Evolutionary conservation across 208 protist species (phyloP).

Genomic region (Acanthamoeba culbertsoni): DNA sequence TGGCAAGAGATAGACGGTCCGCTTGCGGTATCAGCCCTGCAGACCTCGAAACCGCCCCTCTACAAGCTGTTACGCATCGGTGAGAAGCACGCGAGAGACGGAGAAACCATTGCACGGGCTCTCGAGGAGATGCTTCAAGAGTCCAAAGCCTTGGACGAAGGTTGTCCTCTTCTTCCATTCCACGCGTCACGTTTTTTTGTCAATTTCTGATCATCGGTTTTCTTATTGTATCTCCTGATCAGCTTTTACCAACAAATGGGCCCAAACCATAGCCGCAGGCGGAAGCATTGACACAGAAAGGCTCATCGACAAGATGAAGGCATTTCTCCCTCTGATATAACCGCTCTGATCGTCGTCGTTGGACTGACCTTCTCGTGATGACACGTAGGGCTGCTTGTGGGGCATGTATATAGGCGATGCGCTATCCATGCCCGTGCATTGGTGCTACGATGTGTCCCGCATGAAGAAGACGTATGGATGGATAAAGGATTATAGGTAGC

Average conservation of each 20-base stretch:
- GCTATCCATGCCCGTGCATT: conserved; percentile 65
- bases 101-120: not conserved
- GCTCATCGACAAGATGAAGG: not conserved
- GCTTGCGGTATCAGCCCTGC: not conserved
- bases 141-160: not conserved
- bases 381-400: not conserved
- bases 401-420: conserved; percentile 60
- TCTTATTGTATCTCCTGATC: not conserved
- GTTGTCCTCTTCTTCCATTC: not conserved
- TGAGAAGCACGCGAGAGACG: not conserved
- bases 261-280: not conserved
- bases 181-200: not conserved
- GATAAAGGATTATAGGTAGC: not conserved
- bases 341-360: not conserved
- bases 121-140: not conserved
- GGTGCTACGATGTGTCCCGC: conserved; percentile 45
- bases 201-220: not conserved
- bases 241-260: not conserved
- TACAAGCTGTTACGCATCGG: not conserved
- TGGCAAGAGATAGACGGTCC: not conserved
- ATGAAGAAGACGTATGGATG: not conserved
- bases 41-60: not conserved
- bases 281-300: not conserved
- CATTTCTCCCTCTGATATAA: not conserved
- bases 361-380: not conserved